These are phyloP conservation scores for Neurospora cerealis DNA, from an alignment of 495 filamentous ascomycete genomes.

Conservation along the genomic window DNA sequence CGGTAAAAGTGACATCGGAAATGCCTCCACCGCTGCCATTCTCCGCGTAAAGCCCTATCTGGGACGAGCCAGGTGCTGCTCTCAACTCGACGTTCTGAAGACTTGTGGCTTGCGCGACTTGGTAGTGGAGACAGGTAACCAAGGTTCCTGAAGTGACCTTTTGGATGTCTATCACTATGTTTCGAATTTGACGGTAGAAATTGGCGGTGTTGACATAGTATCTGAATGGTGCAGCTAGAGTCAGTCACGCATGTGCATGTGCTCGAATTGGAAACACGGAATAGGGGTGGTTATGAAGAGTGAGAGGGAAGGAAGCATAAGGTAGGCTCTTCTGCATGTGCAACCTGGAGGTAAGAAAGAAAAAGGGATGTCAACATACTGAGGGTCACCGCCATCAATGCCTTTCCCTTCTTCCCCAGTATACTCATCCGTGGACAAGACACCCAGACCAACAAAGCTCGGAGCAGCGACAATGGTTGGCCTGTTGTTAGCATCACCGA, in stretches of 20 bases:
- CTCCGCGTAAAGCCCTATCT: conserved; percentile 80
- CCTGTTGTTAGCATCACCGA: conserved; percentile 54
- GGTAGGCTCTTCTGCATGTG: too few relatives aligned
- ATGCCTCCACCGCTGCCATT: conserved; percentile 79
- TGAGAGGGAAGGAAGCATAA: neutral
- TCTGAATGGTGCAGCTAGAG: neutral
- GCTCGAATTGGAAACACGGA: too few relatives aligned
- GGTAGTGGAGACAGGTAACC: conserved; percentile 75
- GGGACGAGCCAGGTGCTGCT: neutral
- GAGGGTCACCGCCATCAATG: conserved; percentile 1
- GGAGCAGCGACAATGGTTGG: conserved; percentile 64
- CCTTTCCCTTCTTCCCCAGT: conserved; percentile 24
- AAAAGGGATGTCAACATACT: conserved; percentile 16
- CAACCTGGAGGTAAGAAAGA: too few relatives aligned
- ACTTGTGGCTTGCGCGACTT: conserved; percentile 81
- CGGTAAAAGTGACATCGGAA: conserved; percentile 67
- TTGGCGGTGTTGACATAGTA: conserved; percentile 84
- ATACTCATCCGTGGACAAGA: conserved; percentile 84
- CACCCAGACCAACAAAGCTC: conserved; percentile 64
- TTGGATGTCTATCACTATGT: conserved; percentile 70
- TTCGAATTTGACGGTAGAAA: conserved; percentile 88
- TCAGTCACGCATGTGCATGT: neutral
- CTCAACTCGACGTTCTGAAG: conserved; percentile 69
- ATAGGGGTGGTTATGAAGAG: neutral
- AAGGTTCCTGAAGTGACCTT: conserved; percentile 46